Evolutionary conservation across 2,329 filamentous ascomycete species (phyloP).

Genomic region (Laburnicola sp.): DNA sequence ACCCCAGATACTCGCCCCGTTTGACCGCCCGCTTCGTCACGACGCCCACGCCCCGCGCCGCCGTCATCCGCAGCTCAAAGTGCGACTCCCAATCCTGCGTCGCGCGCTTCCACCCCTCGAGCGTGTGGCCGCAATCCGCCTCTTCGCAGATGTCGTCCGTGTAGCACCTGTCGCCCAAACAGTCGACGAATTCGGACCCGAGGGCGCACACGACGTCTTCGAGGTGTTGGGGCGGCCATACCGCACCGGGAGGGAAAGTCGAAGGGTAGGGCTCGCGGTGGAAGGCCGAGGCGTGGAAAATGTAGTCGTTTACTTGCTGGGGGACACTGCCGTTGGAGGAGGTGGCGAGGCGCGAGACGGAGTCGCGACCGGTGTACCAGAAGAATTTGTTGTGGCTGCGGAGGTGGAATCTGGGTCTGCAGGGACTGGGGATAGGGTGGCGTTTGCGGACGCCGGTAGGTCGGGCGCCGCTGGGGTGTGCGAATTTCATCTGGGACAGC

Average conservation of each 20-base stretch:
- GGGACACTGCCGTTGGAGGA: background rate
- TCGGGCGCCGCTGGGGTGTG: background rate
- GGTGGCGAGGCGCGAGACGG: constrained; percentile 5
- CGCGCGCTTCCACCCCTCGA: constrained; percentile 10
- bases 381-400: constrained; percentile 12
- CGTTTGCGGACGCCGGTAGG: constrained; percentile 11
- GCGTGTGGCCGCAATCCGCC: constrained; percentile 14
- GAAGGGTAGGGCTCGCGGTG: constrained; percentile 5
- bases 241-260: constrained; percentile 5
- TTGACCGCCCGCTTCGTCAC: constrained; percentile 15
- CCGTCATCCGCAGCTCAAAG: constrained; percentile 20
- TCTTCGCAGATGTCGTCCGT: constrained; percentile 9
- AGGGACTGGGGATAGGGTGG: background rate
- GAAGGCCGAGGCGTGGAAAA: constrained; percentile 15
- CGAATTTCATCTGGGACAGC: too few species aligned
- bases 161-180: constrained; percentile 20
- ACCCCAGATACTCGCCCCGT: constrained; percentile 16
- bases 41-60: constrained; percentile 15
- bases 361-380: constrained; percentile 11
- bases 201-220: constrained; percentile 11
- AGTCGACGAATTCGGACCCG: constrained; percentile 7
- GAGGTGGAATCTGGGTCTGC: background rate
- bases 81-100: constrained; percentile 15
- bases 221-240: constrained; percentile 16
- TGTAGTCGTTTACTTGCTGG: constrained; percentile 16